Percentiles rank a stretch among this genome's conserved stretches.
These are phyloP conservation scores for Plectosphaerella sp. DNA, from an alignment of 2,329 filamentous ascomycete genomes.

Conservation along the genomic window DNA sequence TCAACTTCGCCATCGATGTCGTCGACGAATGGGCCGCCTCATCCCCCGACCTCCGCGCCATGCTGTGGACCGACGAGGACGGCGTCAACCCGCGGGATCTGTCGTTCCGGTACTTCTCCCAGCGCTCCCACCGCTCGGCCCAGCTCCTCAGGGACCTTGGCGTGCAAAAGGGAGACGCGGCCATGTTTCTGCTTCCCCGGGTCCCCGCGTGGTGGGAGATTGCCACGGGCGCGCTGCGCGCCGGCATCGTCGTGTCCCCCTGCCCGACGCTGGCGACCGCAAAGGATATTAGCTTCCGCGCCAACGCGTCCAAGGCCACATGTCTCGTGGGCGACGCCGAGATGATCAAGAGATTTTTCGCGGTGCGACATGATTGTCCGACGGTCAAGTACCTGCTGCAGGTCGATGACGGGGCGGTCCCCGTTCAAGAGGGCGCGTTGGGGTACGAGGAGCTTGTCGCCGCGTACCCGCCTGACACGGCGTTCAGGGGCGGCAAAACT, in stretches of 20 bases:
- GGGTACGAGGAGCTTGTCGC: not conserved
- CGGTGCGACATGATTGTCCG: not conserved
- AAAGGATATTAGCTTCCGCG: not conserved
- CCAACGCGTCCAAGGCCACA: not conserved
- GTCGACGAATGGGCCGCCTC: not conserved
- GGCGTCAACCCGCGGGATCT: not conserved
- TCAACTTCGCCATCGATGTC: constrained; percentile 1
- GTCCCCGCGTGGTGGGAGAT: constrained; percentile 2
- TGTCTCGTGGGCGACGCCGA: not conserved
- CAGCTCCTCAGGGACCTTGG: not conserved
- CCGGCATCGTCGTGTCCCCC: not conserved
- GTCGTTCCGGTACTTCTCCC: not conserved
- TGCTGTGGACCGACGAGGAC: not conserved
- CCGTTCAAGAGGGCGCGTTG: not conserved
- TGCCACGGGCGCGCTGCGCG: not conserved
- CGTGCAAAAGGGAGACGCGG: not conserved
- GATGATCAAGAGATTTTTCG: not conserved
- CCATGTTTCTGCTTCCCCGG: not conserved
- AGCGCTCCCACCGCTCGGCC: not conserved
- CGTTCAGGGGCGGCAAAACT: not conserved
- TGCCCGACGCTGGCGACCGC: not conserved
- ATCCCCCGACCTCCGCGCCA: not conserved
- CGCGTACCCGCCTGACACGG: not conserved
- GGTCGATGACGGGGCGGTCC: not conserved
- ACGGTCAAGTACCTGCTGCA: not conserved